Evolutionary conservation across 139 green algal genomes (phyloP), one percentile per base, ranked within the genome.

Genomic region (Closterium sp.): DNA sequence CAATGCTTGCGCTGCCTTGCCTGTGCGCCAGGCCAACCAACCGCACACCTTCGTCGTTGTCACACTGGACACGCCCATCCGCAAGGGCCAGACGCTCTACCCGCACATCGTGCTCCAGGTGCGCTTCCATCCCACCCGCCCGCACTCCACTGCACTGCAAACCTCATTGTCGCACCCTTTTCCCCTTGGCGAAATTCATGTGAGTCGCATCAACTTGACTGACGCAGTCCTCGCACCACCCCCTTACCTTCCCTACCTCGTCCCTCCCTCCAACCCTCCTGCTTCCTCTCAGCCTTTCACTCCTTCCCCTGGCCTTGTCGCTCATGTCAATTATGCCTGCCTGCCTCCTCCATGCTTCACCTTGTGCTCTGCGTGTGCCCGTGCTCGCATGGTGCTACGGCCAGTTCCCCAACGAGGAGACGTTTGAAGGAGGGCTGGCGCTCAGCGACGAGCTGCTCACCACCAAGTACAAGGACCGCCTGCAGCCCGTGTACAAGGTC

Each of bases 31-130:
- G 91, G 33, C 92, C 33, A 96, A 97, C 93, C 95, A 95, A 23
- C 96, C 97, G 0, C 96, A 98, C 93, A 99, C 97, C 16, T 92
- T 98, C 35, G 97, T 99, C 30, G 96, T 97, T 55, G 94, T 99
- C 55, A 95, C 94, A 7, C 95, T 99, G 34, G 98, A 99, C 93
- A 97, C 97, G 19, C 97, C 98, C 85, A 98, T 99, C 92, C 95
- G 97, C 43, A 99, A 99, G 94, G 97, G 97, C 1, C 96, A 99
- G 95, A 99, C 98, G 32, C 98, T 97, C 95, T 99, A 99, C 95
- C 95, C 95, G 34, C 96, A 98, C 96, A 95, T 99, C 86, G 94
- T 99, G 81, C 32, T 95, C 10, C 91, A 95, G 93, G 86, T 94
- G 19, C 33, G 43, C 43, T 16, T n/a, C 43, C 43, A 66, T 16